These are phyloP conservation scores for Sorghum bicolor DNA, from an alignment of 176 grass and related monocot genomes.

Conservation along the genomic window DNA sequence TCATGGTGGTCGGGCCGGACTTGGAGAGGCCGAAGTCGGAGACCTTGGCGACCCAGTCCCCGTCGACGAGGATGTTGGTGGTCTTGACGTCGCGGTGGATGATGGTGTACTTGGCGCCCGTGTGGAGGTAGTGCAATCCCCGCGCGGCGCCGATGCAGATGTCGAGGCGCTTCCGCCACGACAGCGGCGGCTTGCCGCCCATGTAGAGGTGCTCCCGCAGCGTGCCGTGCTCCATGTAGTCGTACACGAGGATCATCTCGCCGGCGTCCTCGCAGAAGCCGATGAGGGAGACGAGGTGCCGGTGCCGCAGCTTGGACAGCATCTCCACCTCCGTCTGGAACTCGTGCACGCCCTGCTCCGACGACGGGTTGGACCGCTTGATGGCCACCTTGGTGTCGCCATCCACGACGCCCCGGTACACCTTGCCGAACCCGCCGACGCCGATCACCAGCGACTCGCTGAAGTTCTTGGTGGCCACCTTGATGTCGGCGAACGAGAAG, in stretches of 20 bases:
- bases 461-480: conserved; percentile 67
- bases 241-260: conserved; percentile 86
- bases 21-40: conserved; percentile 92
- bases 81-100: conserved; percentile 96
- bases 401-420: conserved; percentile 71
- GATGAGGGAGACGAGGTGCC: conserved; percentile 82
- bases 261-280: conserved; percentile 78
- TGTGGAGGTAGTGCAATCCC: conserved; percentile 87
- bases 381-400: conserved; percentile 64
- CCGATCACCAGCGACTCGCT: conserved; percentile 70
- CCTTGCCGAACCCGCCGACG: conserved; percentile 82
- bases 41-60: conserved; percentile 80
- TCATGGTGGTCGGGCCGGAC: conserved; percentile 57
- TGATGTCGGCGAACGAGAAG: conserved; percentile 85
- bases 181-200: conserved; percentile 55
- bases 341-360: conserved; percentile 78
- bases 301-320: conserved; percentile 93
- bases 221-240: conserved; percentile 86
- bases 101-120: conserved; percentile 88
- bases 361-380: conserved; percentile 75
- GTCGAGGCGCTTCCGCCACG: conserved; percentile 70
- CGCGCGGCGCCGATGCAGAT: conserved; percentile 86
- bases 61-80: conserved; percentile 87
- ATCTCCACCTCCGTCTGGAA: conserved; percentile 96
- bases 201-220: conserved; percentile 85